phyloP scores from a whole-genome alignment of 1,284 basidiomycete species.

The Porodaedalea pini region DNA sequence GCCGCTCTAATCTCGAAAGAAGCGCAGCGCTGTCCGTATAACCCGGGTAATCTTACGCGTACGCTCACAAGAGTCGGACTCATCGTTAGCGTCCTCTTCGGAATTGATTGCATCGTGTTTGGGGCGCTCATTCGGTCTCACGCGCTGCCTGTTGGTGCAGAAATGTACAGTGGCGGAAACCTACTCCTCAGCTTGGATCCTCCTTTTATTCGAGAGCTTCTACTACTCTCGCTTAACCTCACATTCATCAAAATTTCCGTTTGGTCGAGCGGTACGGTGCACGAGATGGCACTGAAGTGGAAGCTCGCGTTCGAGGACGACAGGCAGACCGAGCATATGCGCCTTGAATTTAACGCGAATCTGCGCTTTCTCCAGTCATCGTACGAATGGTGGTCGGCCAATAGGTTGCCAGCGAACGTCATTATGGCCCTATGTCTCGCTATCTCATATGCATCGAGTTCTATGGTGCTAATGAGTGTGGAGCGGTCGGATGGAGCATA shows the following conservation, averaged over 20 bases:
- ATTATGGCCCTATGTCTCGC: slow-evolving; percentile 1
- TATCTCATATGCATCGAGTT: slow-evolving; percentile 4
- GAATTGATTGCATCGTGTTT: not conserved
- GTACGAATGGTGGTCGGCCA: not conserved
- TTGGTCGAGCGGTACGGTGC: not conserved
- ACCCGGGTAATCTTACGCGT: not conserved
- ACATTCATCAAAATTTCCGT: slow-evolving; percentile 5
- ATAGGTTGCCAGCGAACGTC: slow-evolving; percentile 3
- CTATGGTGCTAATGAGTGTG: slow-evolving; percentile 1
- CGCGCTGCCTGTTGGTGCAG: not conserved
- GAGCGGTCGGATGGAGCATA: not conserved
- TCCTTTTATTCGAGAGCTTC: not conserved
- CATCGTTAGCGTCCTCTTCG: not conserved
- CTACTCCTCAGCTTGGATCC: not conserved
- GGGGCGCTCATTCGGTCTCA: not conserved
- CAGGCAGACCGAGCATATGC: not conserved
- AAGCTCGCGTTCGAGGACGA: not conserved
- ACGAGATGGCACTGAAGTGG: not conserved
- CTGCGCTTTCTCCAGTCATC: slow-evolving; percentile 8
- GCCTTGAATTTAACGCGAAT: slow-evolving; percentile 1
- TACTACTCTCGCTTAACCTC: slow-evolving; percentile 1
- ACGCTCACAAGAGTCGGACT: not conserved
- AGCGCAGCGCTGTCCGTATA: not conserved
- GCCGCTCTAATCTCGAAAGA: too few relatives aligned
- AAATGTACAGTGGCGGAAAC: not conserved